Conservation (phyloP, 495 filamentous ascomycete species). For the Neurospora intermedia region DNA sequence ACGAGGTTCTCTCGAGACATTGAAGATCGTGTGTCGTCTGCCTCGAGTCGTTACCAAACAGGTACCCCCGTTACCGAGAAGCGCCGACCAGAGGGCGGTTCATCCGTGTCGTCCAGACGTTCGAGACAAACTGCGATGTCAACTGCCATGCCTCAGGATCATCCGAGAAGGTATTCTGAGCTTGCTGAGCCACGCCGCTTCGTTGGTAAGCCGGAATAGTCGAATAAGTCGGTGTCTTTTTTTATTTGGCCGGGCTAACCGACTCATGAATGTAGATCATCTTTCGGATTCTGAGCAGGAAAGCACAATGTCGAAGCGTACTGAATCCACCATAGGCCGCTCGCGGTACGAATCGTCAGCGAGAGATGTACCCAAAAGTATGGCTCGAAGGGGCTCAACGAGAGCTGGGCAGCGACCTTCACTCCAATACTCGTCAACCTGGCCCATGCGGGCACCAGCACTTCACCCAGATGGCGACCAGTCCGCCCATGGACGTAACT, state of each 20-base stretch:
- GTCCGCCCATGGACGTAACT: not conserved
- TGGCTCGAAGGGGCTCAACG: not conserved
- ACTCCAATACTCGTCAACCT: not conserved
- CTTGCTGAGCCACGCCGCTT: not conserved
- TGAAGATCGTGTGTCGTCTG: not conserved
- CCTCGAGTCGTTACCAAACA: not conserved
- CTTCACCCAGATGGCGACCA: not conserved
- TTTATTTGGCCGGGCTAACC: not conserved
- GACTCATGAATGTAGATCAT: not conserved
- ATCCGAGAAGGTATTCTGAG: not conserved
- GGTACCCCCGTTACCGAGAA: not conserved
- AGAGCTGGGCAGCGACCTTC: not conserved
- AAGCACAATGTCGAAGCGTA: not conserved
- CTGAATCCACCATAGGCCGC: not conserved
- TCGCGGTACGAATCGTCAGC: not conserved
- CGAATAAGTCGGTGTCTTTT: not conserved
- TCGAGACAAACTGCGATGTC: not conserved
- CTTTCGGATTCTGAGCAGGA: not conserved
- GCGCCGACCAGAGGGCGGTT: not conserved
- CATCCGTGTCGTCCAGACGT: not conserved
- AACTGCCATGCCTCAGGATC: not conserved
- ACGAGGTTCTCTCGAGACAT: not conserved
- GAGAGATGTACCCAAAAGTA: not conserved
- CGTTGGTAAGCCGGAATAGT: not conserved
- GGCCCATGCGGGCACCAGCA: not conserved